Evolutionary conservation across 2,329 filamentous ascomycete species (phyloP).

Genomic region (Paraconiothyrium sp.): DNA sequence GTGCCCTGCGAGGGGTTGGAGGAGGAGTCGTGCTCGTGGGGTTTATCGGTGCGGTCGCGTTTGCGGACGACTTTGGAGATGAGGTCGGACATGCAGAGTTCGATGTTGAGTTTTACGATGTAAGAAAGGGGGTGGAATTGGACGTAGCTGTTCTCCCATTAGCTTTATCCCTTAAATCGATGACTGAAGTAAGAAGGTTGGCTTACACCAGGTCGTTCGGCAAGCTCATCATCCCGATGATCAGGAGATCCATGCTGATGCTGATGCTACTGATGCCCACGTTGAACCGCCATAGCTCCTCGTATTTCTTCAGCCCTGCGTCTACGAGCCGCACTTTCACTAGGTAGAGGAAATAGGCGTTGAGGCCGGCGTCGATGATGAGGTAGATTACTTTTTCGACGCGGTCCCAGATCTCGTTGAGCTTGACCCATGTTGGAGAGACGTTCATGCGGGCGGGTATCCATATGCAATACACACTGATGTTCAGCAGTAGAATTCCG

Average conservation of each 20-base stretch:
- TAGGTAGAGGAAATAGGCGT: constrained; percentile 57
- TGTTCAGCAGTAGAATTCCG: constrained; percentile 57
- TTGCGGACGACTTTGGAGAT: constrained; percentile 38
- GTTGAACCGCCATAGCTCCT: constrained; percentile 45
- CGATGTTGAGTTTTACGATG: constrained; percentile 51
- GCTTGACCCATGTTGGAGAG: constrained; percentile 47
- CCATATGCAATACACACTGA: constrained; percentile 61
- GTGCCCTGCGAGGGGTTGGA: constrained; percentile 15
- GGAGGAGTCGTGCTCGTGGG: constrained; percentile 13
- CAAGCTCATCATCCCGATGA: constrained; percentile 42
- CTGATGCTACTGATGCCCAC: constrained; percentile 41
- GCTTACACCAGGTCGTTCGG: constrained; percentile 34
- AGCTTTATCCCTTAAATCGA: no score
- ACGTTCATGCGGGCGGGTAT: constrained; percentile 59
- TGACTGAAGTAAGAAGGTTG: no score
- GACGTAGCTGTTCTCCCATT: constrained; percentile 27
- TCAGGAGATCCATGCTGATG: constrained; percentile 47
- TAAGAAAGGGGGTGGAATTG: constrained; percentile 49
- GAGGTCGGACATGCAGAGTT: constrained; percentile 48
- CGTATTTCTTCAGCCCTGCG: constrained; percentile 46
- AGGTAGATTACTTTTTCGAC: constrained; percentile 60
- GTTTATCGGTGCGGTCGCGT: constrained; percentile 9
- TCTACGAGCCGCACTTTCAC: constrained; percentile 43
- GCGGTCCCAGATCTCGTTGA: constrained; percentile 62
- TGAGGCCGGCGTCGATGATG: constrained; percentile 58